phyloP scores from a whole-genome alignment of 1,284 basidiomycete genomes.

The Malassezia restricta region DNA sequence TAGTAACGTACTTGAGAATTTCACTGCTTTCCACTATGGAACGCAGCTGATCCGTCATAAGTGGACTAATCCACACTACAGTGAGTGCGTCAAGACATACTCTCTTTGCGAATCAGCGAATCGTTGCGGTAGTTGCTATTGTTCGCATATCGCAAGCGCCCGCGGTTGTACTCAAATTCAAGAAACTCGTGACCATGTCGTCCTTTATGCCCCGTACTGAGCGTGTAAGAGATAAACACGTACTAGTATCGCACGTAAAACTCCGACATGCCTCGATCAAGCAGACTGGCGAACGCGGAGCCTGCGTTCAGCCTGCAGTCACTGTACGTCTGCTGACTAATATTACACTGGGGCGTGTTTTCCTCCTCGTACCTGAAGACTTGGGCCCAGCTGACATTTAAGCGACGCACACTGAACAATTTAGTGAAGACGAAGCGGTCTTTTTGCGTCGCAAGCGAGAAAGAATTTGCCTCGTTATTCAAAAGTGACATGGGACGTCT shows the following conservation, averaged over 20 bases:
- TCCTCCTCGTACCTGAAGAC: too few species aligned
- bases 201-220: slow-evolving; percentile 40
- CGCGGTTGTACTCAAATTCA: slow-evolving; percentile 95
- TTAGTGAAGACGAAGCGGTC: too few species aligned
- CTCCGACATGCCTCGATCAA: slow-evolving; percentile 23
- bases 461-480: too few species aligned
- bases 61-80: slow-evolving; percentile 80
- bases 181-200: slow-evolving; percentile 56
- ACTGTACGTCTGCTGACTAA: too few species aligned
- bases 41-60: slow-evolving; percentile 85
- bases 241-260: slow-evolving; percentile 46
- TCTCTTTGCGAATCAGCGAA: slow-evolving; percentile 92
- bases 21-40: slow-evolving; percentile 88
- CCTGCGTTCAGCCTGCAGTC: too few species aligned
- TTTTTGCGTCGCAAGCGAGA: too few species aligned
- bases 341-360: too few species aligned
- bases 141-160: slow-evolving; percentile 90
- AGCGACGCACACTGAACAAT: too few species aligned
- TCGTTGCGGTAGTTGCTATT: slow-evolving; percentile 99
- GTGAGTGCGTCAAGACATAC: slow-evolving; percentile 48
- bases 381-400: too few species aligned
- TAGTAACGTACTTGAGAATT: slow-evolving; percentile 68
- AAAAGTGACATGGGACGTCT: too few species aligned
- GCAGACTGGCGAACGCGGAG: not conserved
- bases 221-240: slow-evolving; percentile 9